Evolutionary conservation across 192 early-diverging fungal species (phyloP).

Genomic region (Podila epigama): DNA sequence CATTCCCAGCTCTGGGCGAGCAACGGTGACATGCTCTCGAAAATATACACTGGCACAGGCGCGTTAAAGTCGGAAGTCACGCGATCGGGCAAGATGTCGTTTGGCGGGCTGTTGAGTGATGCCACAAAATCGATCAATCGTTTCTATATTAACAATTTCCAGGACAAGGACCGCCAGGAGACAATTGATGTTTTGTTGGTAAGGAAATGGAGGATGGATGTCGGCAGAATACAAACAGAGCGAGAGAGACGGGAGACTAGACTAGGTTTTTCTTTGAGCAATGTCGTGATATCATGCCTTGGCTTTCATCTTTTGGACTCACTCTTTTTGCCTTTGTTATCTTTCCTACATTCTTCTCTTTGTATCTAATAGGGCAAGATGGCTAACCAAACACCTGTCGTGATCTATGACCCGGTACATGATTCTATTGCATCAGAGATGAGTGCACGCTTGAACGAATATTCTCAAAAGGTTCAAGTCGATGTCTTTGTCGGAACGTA

Average conservation of each 20-base stretch:
- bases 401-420: constrained; percentile 61
- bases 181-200: constrained; percentile 89
- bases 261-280: no score
- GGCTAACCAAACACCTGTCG: constrained; percentile 52
- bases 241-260: no score
- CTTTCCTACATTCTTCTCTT: no score
- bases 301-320: not conserved
- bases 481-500: constrained; percentile 86
- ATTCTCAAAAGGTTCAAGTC: constrained; percentile 63
- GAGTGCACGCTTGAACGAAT: constrained; percentile 60
- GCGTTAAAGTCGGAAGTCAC: constrained; percentile 93
- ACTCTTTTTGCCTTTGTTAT: not conserved
- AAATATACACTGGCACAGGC: constrained; percentile 96
- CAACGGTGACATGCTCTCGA: constrained; percentile 93
- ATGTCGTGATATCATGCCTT: not conserved
- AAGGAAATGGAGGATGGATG: no score
- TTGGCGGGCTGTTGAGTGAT: constrained; percentile 80
- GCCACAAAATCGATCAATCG: constrained; percentile 93
- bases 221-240: no score
- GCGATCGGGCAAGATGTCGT: constrained; percentile 86
- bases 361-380: constrained; percentile 66
- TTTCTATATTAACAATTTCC: constrained; percentile 95
- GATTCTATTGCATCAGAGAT: constrained; percentile 50
- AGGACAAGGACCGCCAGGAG: constrained; percentile 94
- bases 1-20: constrained; percentile 78